A percentile compares a stretch with the other conserved stretches of the same genome.
These are phyloP conservation scores for Trichoderma koningii DNA, from an alignment of 2,329 filamentous ascomycete genomes.

Conservation along the genomic window DNA sequence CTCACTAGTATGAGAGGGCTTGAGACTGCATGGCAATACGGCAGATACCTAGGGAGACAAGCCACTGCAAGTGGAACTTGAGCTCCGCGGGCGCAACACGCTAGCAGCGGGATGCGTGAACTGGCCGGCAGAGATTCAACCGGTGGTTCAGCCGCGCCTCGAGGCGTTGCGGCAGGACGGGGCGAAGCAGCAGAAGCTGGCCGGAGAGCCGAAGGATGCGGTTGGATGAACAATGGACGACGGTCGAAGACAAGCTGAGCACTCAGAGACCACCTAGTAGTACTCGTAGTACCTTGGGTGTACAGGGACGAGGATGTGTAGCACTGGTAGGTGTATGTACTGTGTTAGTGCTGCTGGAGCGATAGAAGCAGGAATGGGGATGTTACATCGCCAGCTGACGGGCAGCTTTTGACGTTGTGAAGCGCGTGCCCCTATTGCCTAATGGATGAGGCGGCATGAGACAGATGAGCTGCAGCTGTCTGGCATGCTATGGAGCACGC, in stretches of 20 bases:
- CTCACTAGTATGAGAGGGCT: constrained; percentile 19
- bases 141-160: neutral
- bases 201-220: neutral
- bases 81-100: constrained; percentile 14
- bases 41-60: neutral
- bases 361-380: constrained; percentile 5
- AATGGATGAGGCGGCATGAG: neutral
- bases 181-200: constrained; percentile 4
- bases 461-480: constrained; percentile 17
- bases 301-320: too few species aligned
- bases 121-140: neutral
- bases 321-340: too few species aligned
- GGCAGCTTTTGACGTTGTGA: neutral
- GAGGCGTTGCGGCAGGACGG: neutral
- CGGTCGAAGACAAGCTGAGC: neutral
- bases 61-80: constrained; percentile 2
- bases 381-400: neutral
- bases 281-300: too few species aligned
- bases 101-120: neutral
- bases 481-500: neutral
- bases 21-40: constrained; percentile 6
- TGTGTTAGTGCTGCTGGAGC: neutral
- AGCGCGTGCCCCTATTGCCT: constrained; percentile 19
- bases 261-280: neutral
- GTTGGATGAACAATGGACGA: neutral